Base-by-base conservation (phyloP, 1,284 basidiomycete species). In the Melanopsichium pennsylvanicum region DNA sequence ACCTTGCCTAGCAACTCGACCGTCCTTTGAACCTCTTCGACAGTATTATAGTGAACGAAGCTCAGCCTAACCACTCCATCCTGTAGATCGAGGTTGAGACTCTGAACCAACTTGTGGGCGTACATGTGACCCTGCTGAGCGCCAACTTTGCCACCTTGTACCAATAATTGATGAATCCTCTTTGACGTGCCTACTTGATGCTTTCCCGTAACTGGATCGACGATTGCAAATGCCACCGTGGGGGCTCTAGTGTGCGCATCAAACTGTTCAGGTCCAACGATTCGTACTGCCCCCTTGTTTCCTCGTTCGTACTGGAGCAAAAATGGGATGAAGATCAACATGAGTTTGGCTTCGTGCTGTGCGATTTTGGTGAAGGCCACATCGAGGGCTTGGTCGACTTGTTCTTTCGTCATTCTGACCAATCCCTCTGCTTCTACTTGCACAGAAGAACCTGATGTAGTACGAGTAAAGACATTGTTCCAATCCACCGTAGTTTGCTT, bases 101-200 rank as follows among this genome's bases (percentile, higher is more conserved):
- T 79, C 7, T 84, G 82, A 9, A 90, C 82, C 12, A 91, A 82
- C 0, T 85, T 86, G 75, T 89, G 89, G 4, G 90, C 89, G 74
- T 91, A 91, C 77, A 89, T 90, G 76, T 91, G 88, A 1, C 90
- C 90, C 56, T 86, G 89, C 13, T 89, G 87, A 43, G 90, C 88
- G 84, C 88, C 78, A 60, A 90, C 88, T 44, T 85, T 84, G 27
- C 86, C 86, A 44, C 84, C 85, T 64, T 83, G 82, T 18, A 83
- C 83, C n/a, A 82, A 68, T 10, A 50, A 26, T 18, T 50, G 56
- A 16, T 90, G 89, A 23, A 91, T 82, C 46, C 87, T 86, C 70
- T 82, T 83, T 74, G 89, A 90, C 10, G 85, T 76, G 10, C 83
- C 83, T 1, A 35, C 55, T 84, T 82, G 0, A 15, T 40, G n/a